Conservation (phyloP, 352 stramenopile genomes). For the Phytophthora agathidicida region DNA sequence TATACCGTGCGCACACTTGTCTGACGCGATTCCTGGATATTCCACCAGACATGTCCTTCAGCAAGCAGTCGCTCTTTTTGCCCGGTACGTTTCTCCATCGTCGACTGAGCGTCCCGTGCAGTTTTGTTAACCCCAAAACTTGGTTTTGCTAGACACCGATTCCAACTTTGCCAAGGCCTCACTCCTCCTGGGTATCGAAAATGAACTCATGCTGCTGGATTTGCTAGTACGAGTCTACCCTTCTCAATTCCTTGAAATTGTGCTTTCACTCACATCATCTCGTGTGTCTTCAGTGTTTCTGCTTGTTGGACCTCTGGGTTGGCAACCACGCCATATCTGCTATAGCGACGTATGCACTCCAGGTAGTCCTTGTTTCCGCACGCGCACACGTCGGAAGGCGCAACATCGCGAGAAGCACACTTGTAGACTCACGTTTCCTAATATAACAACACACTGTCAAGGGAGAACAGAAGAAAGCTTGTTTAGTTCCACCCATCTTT, state of each 20-base stretch:
- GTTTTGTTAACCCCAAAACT: background rate
- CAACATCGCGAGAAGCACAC: slow-evolving; percentile 57
- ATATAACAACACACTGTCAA: slow-evolving; percentile 41
- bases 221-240: slow-evolving; percentile 59
- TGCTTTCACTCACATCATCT: slow-evolving; percentile 13
- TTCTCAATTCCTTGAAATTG: background rate
- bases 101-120: background rate
- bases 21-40: slow-evolving; percentile 71
- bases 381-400: slow-evolving; percentile 48
- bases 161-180: slow-evolving; percentile 59
- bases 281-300: slow-evolving; percentile 59
- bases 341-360: slow-evolving; percentile 65
- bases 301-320: slow-evolving; percentile 67
- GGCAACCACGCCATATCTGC: slow-evolving; percentile 70
- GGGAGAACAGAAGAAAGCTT: slow-evolving; percentile 1
- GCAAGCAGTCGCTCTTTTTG: slow-evolving; percentile 70
- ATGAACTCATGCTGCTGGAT: slow-evolving; percentile 90
- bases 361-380: slow-evolving; percentile 41
- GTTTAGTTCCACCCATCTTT: background rate
- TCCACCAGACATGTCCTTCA: slow-evolving; percentile 73
- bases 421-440: slow-evolving; percentile 75
- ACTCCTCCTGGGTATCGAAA: slow-evolving; percentile 82
- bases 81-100: slow-evolving; percentile 41
- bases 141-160: slow-evolving; percentile 42
- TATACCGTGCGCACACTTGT: slow-evolving; percentile 83